Evolutionary conservation across 2,329 filamentous ascomycete genomes (phyloP), one percentile per base, ranked within the genome.

Genomic region (Sporothrix mexicana): DNA sequence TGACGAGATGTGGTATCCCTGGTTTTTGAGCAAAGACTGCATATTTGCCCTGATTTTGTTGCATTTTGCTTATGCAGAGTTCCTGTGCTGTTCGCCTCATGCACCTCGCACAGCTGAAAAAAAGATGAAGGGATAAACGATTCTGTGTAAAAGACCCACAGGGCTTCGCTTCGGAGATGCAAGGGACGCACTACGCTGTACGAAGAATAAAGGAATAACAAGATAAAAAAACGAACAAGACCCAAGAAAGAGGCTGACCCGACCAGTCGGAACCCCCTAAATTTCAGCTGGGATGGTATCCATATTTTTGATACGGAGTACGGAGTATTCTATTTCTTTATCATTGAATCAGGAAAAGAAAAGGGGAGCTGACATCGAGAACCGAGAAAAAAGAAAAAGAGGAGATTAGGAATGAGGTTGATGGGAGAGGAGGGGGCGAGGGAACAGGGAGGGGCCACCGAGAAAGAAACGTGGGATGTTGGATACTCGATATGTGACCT

Each of bases 181-280:
- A 45, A 25, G 61, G 61, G 61, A 10, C 9, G 7, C n/a, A n/a
- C n/a, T n/a, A n/a, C n/a, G n/a, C n/a, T n/a, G 20, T 23, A 2
- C 7, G 12, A 43, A n/a, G 36, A 51, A n/a, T 25, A 66, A 51
- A 49, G 51, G n/a, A 49, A 15, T 45, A 47, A 30, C 0, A 36
- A 51, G n/a, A 49, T 6, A 51, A 23, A 51, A 5, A 47, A 25
- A 15, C 17, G 7, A 36, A 5, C 2, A 36, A 36, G 30, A 36
- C 30, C 30, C 30, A 36, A 7, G 30, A 36, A 36, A 36, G 30
- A 36, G 30, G 30, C 30, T 36, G 64, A 67, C 64, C 64, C 47
- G 47, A 36, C 45, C 45, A 36, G 64, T 51, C 15, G 64, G 64
- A 67, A 30, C 45, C 43, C 64, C 15, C n/a, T 49, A 49, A 47